Base-by-base conservation (phyloP, 352 stramenopile species). In the Globisporangium emineosum region DNA sequence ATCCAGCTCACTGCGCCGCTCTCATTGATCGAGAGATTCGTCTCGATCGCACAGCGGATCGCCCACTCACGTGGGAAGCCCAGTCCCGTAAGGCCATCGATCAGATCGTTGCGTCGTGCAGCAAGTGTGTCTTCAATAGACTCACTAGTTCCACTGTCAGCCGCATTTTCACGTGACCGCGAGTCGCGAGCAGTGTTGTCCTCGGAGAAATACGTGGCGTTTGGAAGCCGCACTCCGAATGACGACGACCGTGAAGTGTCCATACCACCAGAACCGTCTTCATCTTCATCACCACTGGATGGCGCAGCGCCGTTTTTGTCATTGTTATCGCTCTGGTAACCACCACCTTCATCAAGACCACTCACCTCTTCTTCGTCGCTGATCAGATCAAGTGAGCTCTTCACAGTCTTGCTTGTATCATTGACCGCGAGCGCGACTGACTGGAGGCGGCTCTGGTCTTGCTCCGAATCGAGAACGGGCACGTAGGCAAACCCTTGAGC, bases 1-100 rank as follows among this genome's bases (percentile, higher is more conserved):
- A 97, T 96, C 91, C 91, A 97, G 27, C 76, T 73, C 21, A 96
- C 90, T 6, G 89, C 88, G 21, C 70, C 75, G 30, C 81, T 90
- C 68, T 96, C 88, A 52, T 79, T 73, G 23, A 72, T 68, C 0
- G 66, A 64, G 23, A 76, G 69, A 64, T 40, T 70, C 0, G 80
- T 81, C 67, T 93, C 81, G 1, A 65, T 57, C 23, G 80, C 86
- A 66, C 83, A 95, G 33, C 71, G 84, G 12, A 71, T 70, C 2
- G 80, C 82, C 81, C 88, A 97, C 37, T 94, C 83, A 3, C 85
- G 64, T 0, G 91, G 88, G 57, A 97, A 95, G 0, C 91, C 90
- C n/a, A 97, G 83, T 4, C 68, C 76, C 29, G 90, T 78, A 10
- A 98, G 71, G 1, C 83, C 86, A 27, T 95, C 76, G 9, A 95